phyloP scores from a whole-genome alignment of 345 rosid genomes.

The Salix exigua region DNA sequence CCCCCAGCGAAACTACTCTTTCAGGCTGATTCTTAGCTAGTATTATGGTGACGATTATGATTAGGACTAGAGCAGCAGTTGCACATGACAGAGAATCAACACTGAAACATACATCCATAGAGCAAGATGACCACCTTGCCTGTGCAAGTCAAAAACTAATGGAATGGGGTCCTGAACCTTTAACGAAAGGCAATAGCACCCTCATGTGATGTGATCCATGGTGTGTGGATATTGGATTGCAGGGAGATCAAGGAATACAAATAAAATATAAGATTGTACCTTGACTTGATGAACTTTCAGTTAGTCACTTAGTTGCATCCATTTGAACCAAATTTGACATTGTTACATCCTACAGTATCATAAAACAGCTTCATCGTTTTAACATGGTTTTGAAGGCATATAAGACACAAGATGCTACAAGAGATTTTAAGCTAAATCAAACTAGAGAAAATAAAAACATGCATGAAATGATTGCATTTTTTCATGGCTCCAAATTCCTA shows the following conservation, averaged over 20 bases:
- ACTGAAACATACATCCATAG: neutral
- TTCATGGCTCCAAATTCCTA: too few relatives aligned
- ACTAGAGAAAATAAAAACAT: too few relatives aligned
- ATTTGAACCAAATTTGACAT: neutral
- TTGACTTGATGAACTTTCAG: neutral
- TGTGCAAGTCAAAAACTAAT: slow-evolving; percentile 2
- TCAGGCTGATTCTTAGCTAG: too few relatives aligned
- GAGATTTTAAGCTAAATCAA: neutral
- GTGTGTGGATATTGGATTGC: neutral
- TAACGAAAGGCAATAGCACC: slow-evolving; percentile 7
- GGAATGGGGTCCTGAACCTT: neutral
- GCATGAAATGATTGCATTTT: too few relatives aligned
- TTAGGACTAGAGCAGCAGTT: too few relatives aligned
- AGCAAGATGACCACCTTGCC: neutral
- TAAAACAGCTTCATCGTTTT: neutral
- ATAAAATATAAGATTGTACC: neutral
- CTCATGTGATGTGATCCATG: neutral
- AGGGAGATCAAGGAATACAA: neutral
- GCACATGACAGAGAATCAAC: too few relatives aligned
- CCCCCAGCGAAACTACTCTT: too few relatives aligned
- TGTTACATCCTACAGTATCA: neutral
- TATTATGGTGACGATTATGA: too few relatives aligned
- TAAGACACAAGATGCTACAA: neutral
- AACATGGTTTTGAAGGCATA: neutral
- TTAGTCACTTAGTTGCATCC: neutral